Evolutionary conservation across 441 rosid genomes (phyloP).

Genomic region (Flueggea neowawraea): DNA sequence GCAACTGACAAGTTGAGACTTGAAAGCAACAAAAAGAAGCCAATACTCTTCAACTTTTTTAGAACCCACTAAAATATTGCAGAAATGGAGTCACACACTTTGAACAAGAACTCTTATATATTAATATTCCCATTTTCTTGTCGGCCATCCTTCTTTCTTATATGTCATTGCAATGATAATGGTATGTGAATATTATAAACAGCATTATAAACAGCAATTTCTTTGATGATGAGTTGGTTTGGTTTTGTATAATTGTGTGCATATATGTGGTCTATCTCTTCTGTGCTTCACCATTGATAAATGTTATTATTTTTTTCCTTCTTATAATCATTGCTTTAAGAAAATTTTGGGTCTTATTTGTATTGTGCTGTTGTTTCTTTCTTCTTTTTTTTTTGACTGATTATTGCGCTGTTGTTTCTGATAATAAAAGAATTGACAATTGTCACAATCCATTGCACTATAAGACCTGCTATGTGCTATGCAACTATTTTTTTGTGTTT

Average conservation of each 20-base stretch:
- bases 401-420: constrained; percentile 15
- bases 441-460: constrained; percentile 22
- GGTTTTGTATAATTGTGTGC: constrained; percentile 21
- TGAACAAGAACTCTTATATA: too few relatives aligned
- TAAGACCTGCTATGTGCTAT: constrained; percentile 2
- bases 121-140: too few relatives aligned
- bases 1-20: background rate
- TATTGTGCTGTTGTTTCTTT: constrained; percentile 13
- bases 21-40: background rate
- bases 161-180: too few relatives aligned
- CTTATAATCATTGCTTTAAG: constrained; percentile 19
- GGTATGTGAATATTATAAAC: too few relatives aligned
- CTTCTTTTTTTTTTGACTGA: too few relatives aligned
- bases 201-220: too few relatives aligned
- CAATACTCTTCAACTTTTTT: constrained; percentile 9
- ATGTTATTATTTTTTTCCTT: constrained; percentile 16
- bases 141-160: too few relatives aligned
- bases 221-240: constrained; percentile 22
- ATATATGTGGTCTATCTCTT: constrained; percentile 21
- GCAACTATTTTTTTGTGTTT: constrained; percentile 6
- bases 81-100: too few relatives aligned
- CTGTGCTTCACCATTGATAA: constrained; percentile 17
- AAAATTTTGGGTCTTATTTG: constrained; percentile 5
- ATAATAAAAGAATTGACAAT: constrained; percentile 17
- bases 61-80: constrained; percentile 25